Base-by-base conservation (phyloP, 1,284 basidiomycete genomes). In the Austroboletus niveus region DNA sequence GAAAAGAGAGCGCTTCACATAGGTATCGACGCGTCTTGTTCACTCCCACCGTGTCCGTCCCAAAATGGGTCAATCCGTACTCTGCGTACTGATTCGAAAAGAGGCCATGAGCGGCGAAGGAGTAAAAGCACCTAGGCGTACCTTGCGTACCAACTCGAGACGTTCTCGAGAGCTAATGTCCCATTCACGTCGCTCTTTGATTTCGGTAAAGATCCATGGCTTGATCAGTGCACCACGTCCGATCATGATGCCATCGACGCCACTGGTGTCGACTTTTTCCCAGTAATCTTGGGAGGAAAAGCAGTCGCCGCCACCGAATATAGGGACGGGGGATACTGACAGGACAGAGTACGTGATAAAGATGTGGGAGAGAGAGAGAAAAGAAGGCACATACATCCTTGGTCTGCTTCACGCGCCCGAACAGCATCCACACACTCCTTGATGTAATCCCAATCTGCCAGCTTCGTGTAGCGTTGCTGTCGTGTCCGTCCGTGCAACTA, bases 161-260 rank as follows among this genome's bases (percentile, higher is more conserved):
- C 96, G 78, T 72, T 98, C 96, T 1, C 87, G 77, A 11, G 92
- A 83, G 56, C 84, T 89, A 64, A 98, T 98, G 64, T 98, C 95
- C 95, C 95, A 98, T 63, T 96, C 93, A 45, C 91, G 72, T 31
- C 77, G 78, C 66, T 98, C 95, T 65, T 94, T 90, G 66, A 98
- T 86, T 71, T 99, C 96, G 2, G 94, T 98, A 70, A 98, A 98
- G 53, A 95, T 87, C 93, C 93, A 95, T 1, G 93, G 89, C 68
- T 98, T 98, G 72, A 98, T 98, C 51, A 98, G 76, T 0, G 94
- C 96, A 0, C 96, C 96, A 27, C 96, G 79, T 1, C 87, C 96
- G 39, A 98, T 80, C 96, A 98, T 98, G 47, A 97, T 79, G 6
- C 95, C 95, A 65, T 98, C 95, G 0, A 97, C 94, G 11, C 89